Evolutionary conservation across 225 moss, liverwort and hornwort species (phyloP), one percentile per base, ranked within the genome.

Genomic region (Bryum argenteum): DNA sequence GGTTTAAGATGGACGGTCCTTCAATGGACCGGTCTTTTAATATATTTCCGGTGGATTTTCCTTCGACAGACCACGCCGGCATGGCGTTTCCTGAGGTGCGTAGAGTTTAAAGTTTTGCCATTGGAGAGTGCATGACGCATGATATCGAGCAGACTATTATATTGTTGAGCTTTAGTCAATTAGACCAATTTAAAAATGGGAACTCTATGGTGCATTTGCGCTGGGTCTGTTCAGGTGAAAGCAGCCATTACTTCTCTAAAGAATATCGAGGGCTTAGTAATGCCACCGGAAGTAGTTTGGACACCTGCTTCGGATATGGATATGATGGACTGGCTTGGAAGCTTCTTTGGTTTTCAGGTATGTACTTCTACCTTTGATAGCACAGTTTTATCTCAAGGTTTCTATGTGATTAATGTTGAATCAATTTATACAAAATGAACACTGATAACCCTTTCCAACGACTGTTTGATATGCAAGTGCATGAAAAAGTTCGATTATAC

Each of bases 261-360:
- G 75, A 53, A 19, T 40, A 67, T 91, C 21, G 93, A 80, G 55
- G 88, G 81, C 71, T 74, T 96, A 47, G 66, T 78, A 43, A 70
- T 64, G 64, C 93, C 93, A 74, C 68, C 80, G 4, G 79, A 71
- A 75, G 84, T 82, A 15, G 57, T 28, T 71, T 86, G 82, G 91
- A 67, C 54, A 53, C 12, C 71, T 52, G 71, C n/a, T 40, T 61
- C 59, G 10, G 83, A 76, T 17, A 82, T 82, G 82, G 96, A 96
- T 79, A 63, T 96, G 82, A 50, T 96, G 71, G 93, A 93, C 67
- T 96, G 93, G 96, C 93, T 96, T 59, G 93, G 96, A 63, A 77
- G 70, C 44, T 89, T 81, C 54, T 96, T 96, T 72, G 93, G 96
- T 17, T 96, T 96, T 66, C 95, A 95, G 92, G 94, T 92, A 55